A percentile compares a stretch with the other conserved stretches of the same genome.
These are phyloP conservation scores for Zopfia rhizophila DNA, from an alignment of 2,329 filamentous ascomycete genomes.

Conservation along the genomic window DNA sequence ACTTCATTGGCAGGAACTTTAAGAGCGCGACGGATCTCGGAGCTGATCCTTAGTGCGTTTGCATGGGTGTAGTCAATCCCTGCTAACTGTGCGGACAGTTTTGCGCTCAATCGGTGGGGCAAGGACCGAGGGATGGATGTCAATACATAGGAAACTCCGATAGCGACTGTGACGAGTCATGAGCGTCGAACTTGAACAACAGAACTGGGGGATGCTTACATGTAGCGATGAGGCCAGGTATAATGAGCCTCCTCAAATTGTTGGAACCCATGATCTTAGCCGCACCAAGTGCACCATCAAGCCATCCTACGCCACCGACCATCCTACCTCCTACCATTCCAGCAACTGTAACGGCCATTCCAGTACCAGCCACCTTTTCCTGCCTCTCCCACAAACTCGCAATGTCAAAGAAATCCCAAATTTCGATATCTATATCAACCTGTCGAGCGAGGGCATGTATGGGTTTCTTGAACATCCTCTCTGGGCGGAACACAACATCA, in stretches of 20 bases:
- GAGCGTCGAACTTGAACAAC: slow-evolving; percentile 5
- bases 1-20: slow-evolving; percentile 88
- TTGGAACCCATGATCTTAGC: slow-evolving; percentile 83
- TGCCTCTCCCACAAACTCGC: slow-evolving; percentile 84
- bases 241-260: slow-evolving; percentile 80
- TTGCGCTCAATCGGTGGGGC: slow-evolving; percentile 83
- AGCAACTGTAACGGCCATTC: slow-evolving; percentile 92
- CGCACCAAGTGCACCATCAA: slow-evolving; percentile 85
- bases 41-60: slow-evolving; percentile 85
- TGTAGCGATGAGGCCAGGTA: slow-evolving; percentile 82
- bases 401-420: slow-evolving; percentile 94
- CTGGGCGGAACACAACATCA: slow-evolving; percentile 86
- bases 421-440: slow-evolving; percentile 85
- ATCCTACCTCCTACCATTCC: slow-evolving; percentile 85
- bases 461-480: slow-evolving; percentile 92
- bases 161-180: slow-evolving; percentile 64
- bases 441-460: slow-evolving; percentile 84
- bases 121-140: slow-evolving; percentile 89
- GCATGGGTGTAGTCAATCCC: slow-evolving; percentile 91
- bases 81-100: slow-evolving; percentile 82
- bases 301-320: slow-evolving; percentile 85
- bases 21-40: slow-evolving; percentile 87
- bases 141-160: slow-evolving; percentile 82
- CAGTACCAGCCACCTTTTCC: slow-evolving; percentile 93
- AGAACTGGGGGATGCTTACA: slow-evolving; percentile 66